phyloP scores from a whole-genome alignment of 2,329 filamentous ascomycete species.

The Fusarium ambrosium region DNA sequence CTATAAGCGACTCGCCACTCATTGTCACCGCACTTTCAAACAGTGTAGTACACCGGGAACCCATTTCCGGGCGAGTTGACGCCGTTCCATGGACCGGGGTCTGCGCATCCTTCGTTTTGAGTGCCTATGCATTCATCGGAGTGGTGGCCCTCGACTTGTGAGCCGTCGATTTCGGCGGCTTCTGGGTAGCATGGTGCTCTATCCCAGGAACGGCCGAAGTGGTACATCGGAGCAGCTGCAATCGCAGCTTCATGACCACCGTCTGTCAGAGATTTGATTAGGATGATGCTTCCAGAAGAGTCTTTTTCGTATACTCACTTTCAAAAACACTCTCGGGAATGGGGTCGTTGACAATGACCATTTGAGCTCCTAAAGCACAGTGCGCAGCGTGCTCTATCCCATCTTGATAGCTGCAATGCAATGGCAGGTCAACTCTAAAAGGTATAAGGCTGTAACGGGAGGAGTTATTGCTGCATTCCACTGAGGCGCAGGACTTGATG shows the following conservation, averaged over 20 bases:
- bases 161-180: background rate
- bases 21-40: background rate
- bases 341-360: background rate
- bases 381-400: background rate
- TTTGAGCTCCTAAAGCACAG: background rate
- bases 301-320: background rate
- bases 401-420: background rate
- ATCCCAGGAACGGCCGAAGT: background rate
- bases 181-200: background rate
- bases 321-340: background rate
- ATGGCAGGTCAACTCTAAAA: background rate
- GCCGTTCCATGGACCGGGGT: background rate
- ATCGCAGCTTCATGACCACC: background rate
- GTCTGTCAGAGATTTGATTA: background rate
- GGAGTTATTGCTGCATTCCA: background rate
- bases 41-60: background rate
- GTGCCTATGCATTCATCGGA: background rate
- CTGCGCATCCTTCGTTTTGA: background rate
- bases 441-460: too few relatives aligned
- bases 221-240: background rate
- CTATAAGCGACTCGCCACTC: background rate
- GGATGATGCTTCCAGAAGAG: background rate
- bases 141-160: background rate
- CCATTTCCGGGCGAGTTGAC: background rate
- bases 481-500: background rate